Percentiles rank a stretch among this genome's conserved stretches.
These are phyloP conservation scores for Tetramitus jugosus DNA, from an alignment of 208 protist genomes.

Conservation along the genomic window DNA sequence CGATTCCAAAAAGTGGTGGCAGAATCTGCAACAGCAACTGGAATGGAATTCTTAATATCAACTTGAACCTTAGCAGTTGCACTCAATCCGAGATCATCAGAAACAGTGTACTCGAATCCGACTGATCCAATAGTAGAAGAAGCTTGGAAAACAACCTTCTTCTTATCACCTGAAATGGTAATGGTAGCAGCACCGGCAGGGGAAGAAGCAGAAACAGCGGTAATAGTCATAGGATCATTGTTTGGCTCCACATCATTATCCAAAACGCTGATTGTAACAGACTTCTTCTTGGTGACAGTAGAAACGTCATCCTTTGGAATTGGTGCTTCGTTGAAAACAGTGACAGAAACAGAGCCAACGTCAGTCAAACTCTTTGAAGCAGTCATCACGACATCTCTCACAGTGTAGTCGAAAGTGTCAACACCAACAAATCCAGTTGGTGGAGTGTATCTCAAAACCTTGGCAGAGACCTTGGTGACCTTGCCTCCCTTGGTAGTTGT, in stretches of 20 bases:
- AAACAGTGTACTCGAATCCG: background rate
- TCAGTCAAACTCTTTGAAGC: background rate
- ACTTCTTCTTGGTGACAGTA: background rate
- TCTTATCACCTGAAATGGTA: too few species aligned
- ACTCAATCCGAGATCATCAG: background rate
- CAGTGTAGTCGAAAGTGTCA: background rate
- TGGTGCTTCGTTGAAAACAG: too few species aligned
- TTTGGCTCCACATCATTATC: conserved; percentile 3
- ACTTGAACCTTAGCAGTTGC: background rate
- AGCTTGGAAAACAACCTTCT: too few species aligned
- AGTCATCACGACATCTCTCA: background rate
- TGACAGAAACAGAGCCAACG: too few species aligned
- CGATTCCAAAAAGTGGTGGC: background rate
- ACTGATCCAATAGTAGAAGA: too few species aligned
- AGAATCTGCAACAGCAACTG: background rate
- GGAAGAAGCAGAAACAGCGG: background rate
- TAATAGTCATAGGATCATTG: background rate
- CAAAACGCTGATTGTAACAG: background rate
- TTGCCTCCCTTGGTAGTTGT: background rate
- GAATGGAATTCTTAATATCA: background rate
- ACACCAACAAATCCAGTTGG: background rate
- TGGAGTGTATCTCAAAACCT: background rate
- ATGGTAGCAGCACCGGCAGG: background rate
- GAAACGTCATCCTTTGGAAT: background rate
- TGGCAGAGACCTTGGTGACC: background rate